phyloP scores from a whole-genome alignment of 2,329 filamentous ascomycete genomes.

The Pseudogymnoascus sp. region DNA sequence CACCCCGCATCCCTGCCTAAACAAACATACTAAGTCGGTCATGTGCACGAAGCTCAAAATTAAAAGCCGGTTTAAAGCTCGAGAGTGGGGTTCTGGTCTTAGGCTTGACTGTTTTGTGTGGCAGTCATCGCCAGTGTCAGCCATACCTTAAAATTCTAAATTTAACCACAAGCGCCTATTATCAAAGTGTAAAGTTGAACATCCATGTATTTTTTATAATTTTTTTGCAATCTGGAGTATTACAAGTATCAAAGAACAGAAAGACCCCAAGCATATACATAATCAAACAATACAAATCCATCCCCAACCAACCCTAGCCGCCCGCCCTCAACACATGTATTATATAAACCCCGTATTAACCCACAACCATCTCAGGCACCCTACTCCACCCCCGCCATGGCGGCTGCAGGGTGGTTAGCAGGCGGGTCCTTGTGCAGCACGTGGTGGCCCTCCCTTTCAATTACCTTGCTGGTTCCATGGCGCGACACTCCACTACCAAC shows the following conservation, averaged over 20 bases:
- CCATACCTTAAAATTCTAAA: neutral
- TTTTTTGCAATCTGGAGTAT: constrained; percentile 1
- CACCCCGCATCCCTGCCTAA: constrained; percentile 4
- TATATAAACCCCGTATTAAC: neutral
- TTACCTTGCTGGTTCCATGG: neutral
- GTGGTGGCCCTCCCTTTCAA: constrained; percentile 14
- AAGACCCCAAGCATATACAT: neutral
- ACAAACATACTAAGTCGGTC: neutral
- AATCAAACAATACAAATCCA: neutral
- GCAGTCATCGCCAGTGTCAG: neutral
- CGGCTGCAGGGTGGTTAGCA: constrained; percentile 16
- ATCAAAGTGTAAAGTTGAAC: neutral
- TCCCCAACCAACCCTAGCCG: neutral
- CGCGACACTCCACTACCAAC: neutral
- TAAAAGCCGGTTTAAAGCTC: neutral
- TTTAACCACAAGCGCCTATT: neutral
- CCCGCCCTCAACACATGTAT: neutral
- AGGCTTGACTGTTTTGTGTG: neutral
- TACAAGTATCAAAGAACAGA: neutral
- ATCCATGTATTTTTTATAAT: constrained; percentile 1
- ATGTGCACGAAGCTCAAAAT: constrained; percentile 2
- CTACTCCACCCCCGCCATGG: neutral
- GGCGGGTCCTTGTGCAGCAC: constrained; percentile 22
- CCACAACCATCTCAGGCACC: neutral
- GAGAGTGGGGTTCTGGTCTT: neutral